phyloP scores from a whole-genome alignment of 2,329 filamentous ascomycete genomes.

The Albifimbria verrucaria region DNA sequence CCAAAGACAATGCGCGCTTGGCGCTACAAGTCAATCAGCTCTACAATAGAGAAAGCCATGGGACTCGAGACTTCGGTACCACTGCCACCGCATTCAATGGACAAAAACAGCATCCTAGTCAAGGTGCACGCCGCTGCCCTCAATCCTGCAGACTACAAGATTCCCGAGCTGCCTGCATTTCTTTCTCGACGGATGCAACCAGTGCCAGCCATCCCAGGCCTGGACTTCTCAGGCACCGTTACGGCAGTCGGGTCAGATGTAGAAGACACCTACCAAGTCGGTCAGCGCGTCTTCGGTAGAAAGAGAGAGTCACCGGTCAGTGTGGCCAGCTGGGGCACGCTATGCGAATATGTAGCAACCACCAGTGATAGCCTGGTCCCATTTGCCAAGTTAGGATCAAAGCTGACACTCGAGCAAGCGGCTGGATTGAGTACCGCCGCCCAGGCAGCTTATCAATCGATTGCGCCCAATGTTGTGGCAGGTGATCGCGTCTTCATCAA shows the following conservation, averaged over 20 bases:
- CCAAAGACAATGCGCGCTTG: not conserved
- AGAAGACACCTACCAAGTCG: too few relatives aligned
- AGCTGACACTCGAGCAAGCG: too few relatives aligned
- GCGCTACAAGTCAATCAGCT: not conserved
- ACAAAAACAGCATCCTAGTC: not conserved
- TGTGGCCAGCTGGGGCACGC: not conserved
- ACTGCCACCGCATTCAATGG: not conserved
- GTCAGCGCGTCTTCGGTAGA: not conserved
- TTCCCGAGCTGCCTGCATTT: not conserved
- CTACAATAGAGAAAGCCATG: not conserved
- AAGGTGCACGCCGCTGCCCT: not conserved
- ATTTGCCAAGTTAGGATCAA: too few relatives aligned
- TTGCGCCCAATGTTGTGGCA: not conserved
- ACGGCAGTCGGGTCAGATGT: not conserved
- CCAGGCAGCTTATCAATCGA: not conserved
- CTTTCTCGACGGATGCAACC: not conserved
- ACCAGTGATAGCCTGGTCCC: not conserved
- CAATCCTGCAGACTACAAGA: not conserved
- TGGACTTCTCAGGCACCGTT: not conserved
- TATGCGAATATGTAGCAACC: not conserved
- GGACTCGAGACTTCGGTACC: not conserved
- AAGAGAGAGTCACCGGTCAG: not conserved
- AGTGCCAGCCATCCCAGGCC: not conserved
- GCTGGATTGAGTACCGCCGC: not conserved
- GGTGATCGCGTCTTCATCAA: not conserved